Evolutionary conservation across 352 stramenopile species (phyloP), one percentile per base, ranked within the genome.

Genomic region (Globisporangium nagaii): DNA sequence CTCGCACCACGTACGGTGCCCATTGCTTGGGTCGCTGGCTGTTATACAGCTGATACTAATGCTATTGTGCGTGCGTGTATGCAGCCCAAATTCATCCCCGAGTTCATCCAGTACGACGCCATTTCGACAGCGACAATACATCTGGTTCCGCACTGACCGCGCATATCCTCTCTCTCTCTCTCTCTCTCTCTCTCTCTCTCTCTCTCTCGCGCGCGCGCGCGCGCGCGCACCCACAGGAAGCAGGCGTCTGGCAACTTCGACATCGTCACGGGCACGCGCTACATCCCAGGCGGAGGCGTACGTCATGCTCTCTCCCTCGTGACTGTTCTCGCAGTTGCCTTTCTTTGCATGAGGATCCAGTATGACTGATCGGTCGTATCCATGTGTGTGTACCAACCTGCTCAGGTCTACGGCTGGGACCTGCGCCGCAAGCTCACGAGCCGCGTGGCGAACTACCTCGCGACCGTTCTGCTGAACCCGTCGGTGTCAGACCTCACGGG

Each of bases 241-340:
- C 75, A 91, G 60, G 75, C 75, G 4, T 68, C 79, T 25, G 71
- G 75, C n/a, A 73, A 90, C 48, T 85, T 74, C 27, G 94, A 99
- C 65, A 97, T 99, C 60, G 94, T 99, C 24, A 98, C 94, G 35
- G 97, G 97, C 43, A 98, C 95, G 30, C 79, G 97, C 37, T 99
- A 99, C 68, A 72, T 82, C 32, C 48, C 62, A 6, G 95, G 93
- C 36, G 96, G 96, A 37, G 97, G 97, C 24, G 97, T 97, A 73
- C 71, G 84, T 79, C 17, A 19, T 42, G 13, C 10, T 31, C n/a
- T n/a, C n/a, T n/a, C n/a, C n/a, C n/a, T n/a, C n/a, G n/a, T n/a
- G n/a, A n/a, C n/a, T n/a, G n/a, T n/a, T n/a, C n/a, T n/a, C n/a
- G n/a, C n/a, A n/a, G n/a, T n/a, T n/a, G n/a, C n/a, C n/a, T n/a